Evolutionary conservation across 164 flowering plant species (phyloP), one percentile per base, ranked within the genome.

Genomic region (Piper longum): DNA sequence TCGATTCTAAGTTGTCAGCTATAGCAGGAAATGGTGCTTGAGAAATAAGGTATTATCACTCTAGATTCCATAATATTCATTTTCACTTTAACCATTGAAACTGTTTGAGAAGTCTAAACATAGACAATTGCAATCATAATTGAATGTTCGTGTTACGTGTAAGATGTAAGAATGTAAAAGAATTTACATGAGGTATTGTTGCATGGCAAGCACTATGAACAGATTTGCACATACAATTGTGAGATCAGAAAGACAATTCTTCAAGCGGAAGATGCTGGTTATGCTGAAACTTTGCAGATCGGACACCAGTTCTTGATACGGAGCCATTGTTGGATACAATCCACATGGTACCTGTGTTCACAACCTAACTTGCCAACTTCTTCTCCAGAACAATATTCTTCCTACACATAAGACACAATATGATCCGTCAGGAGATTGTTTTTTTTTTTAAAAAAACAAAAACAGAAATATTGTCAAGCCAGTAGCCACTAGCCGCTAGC

Each of bases 301-400:
- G 99, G 96, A 73, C 99, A 91, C 99, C 99, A 95, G 56, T 88
- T 95, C 81, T 91, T 95, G 68, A 80, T 72, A 68, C 74, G 77
- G 66, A 95, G 76, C 99, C 99, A 95, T 63, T 87, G 85, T 8
- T 82, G 73, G 69, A 89, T 67, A 66, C 99, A 95, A n/a, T 6
- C 70, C 16, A 63, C 61, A 69, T 93, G 99, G 68, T 77, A 93
- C n/a, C 73, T 59, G 69, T 93, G 99, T 54, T 83, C 82, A 54
- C 99, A 93, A 11, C 62, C 71, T 72, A 93, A 63, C 64, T 70
- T 81, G 19, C 93, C 99, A 14, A 87, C 68, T 69, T 88, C 92
- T 41, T 90, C 95, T 61, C 93, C 95, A 40, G 11, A 68, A 26
- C 56, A 72, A 70, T 85, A 93, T 61, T 90, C 96, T 67, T 93